phyloP scores from a whole-genome alignment of 2,329 filamentous ascomycete species.

The Hypoxylon sp. region DNA sequence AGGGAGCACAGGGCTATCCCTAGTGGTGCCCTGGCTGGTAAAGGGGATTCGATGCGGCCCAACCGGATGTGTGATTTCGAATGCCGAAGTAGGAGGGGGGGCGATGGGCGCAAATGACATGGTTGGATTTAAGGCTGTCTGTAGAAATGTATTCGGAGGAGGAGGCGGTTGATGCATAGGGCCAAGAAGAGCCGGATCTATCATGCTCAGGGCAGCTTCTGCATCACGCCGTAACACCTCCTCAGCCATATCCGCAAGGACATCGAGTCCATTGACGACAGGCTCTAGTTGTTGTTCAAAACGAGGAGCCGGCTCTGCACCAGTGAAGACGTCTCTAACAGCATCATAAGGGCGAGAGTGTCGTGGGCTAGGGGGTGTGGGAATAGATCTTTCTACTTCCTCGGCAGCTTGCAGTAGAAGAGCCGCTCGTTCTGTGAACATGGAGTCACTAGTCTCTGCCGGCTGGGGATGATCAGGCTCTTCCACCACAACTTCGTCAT shows the following conservation, averaged over 20 bases:
- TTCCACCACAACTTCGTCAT: constrained; percentile 21
- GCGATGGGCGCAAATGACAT: constrained; percentile 49
- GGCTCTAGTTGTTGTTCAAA: constrained; percentile 37
- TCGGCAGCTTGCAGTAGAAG: constrained; percentile 46
- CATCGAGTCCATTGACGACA: constrained; percentile 48
- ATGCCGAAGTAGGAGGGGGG: constrained; percentile 45
- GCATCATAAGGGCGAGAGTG: constrained; percentile 59
- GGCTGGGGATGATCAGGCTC: constrained; percentile 7
- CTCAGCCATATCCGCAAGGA: constrained; percentile 52
- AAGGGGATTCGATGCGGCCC: constrained; percentile 52
- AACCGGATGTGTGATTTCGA: constrained; percentile 39
- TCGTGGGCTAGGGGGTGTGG: constrained; percentile 37
- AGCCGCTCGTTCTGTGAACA: constrained; percentile 22
- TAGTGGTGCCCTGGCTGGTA: constrained; percentile 47
- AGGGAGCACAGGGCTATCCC: constrained; percentile 54
- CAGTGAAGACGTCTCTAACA: constrained; percentile 59
- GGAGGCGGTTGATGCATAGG: constrained; percentile 37
- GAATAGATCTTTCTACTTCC: constrained; percentile 37
- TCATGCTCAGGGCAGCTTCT: constrained; percentile 42
- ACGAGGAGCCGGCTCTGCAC: constrained; percentile 48
- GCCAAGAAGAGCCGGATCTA: constrained; percentile 49
- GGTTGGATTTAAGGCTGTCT: constrained; percentile 55
- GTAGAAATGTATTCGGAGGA: constrained; percentile 52
- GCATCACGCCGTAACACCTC: constrained; percentile 31
- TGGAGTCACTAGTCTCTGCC: constrained; percentile 19